Conservation (phyloP, 192 early-diverging fungal genomes). For the Coemansia sp. region DNA sequence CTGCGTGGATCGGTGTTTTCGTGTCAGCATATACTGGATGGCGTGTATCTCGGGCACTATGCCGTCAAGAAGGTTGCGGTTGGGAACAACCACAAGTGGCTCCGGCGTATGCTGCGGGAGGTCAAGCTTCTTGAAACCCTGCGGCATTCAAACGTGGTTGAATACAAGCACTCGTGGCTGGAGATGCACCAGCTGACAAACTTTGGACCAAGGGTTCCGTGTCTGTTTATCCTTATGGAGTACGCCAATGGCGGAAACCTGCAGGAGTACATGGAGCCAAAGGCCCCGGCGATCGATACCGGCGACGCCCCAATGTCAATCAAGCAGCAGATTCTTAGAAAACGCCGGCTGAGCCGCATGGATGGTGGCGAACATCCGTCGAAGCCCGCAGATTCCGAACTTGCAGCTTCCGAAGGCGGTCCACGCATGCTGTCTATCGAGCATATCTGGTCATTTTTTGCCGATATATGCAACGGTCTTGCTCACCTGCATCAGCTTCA, state of each 20-base stretch:
- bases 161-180: constrained; percentile 96
- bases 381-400: neutral
- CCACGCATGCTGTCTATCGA: constrained; percentile 51
- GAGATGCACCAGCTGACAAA: constrained; percentile 73
- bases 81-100: constrained; percentile 86
- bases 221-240: constrained; percentile 94
- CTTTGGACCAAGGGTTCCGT: constrained; percentile 81
- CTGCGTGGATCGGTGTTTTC: constrained; percentile 87
- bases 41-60: constrained; percentile 74
- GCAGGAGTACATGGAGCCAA: constrained; percentile 79
- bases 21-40: constrained; percentile 76
- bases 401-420: neutral
- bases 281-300: neutral
- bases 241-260: constrained; percentile 93
- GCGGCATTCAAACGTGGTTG: constrained; percentile 87
- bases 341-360: constrained; percentile 17
- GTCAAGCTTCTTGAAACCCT: constrained; percentile 88
- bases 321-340: constrained; percentile 25
- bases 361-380: neutral
- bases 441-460: constrained; percentile 84
- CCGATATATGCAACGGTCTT: constrained; percentile 88
- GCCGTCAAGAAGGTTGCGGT: constrained; percentile 94
- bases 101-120: constrained; percentile 89
- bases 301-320: constrained; percentile 12
- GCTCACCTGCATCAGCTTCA: constrained; percentile 82